A percentile compares a stretch with the other conserved stretches of the same genome.
Evolutionary conservation across 352 stramenopile genomes (phyloP).

Genomic region (Plasmopara viticola): DNA sequence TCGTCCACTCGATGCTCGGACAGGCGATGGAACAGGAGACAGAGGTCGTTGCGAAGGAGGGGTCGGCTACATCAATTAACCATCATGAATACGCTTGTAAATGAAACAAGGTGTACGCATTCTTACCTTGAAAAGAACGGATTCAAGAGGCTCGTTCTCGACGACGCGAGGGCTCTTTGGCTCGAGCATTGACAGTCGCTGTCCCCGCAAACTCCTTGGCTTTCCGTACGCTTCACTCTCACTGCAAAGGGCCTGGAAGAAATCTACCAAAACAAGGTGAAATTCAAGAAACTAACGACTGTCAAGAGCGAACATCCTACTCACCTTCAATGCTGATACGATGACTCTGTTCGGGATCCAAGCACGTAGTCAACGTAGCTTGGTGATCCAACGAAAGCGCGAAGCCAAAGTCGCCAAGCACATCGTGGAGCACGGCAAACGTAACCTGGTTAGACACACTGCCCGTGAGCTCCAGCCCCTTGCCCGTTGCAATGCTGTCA

Average conservation of each 20-base stretch:
- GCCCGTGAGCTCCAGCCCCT: background rate
- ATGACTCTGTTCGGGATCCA: background rate
- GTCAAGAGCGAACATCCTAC: background rate
- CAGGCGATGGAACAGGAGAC: background rate
- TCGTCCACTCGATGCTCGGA: background rate
- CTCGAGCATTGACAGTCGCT: background rate
- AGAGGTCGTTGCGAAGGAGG: background rate
- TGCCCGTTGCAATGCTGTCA: background rate
- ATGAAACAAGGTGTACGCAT: background rate
- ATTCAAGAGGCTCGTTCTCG: background rate
- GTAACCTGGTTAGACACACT: constrained; percentile 34
- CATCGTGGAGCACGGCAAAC: constrained; percentile 62
- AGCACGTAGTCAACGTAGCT: background rate
- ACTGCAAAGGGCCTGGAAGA: constrained; percentile 5
- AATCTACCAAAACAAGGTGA: background rate
- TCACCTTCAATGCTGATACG: constrained; percentile 36
- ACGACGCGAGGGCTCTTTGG: background rate
- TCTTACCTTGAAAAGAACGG: background rate
- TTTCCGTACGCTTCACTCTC: background rate
- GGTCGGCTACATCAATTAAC: background rate
- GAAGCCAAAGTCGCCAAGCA: constrained; percentile 62
- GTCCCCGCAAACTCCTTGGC: background rate
- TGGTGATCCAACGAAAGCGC: constrained; percentile 9
- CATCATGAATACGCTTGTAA: background rate
- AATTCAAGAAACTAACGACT: background rate